These are phyloP conservation scores for Pholiota molesta DNA, from an alignment of 768 basidiomycete species.

Conservation along the genomic window DNA sequence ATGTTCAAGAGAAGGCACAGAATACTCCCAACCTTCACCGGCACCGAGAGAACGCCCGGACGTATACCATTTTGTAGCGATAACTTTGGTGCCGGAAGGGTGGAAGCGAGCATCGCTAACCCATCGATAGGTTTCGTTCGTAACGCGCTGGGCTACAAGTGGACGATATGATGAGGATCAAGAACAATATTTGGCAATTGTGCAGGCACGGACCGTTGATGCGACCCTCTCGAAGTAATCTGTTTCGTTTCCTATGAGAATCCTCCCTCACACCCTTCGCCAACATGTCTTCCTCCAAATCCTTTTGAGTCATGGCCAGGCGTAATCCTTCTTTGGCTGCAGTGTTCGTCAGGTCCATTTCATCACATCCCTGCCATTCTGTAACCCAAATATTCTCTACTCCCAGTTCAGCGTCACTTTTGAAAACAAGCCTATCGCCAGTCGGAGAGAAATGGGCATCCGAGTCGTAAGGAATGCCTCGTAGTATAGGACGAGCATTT, in stretches of 20 bases:
- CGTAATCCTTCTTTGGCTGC: conserved; percentile 30
- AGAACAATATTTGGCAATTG: background rate
- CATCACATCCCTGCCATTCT: conserved; percentile 66
- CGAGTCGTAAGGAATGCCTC: conserved; percentile 69
- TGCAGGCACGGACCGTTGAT: conserved; percentile 31
- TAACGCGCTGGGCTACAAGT: conserved; percentile 48
- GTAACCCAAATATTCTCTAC: conserved; percentile 77
- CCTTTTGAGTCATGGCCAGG: conserved; percentile 37
- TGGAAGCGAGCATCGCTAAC: conserved; percentile 74
- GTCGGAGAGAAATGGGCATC: conserved; percentile 75
- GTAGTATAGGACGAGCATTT: conserved; percentile 59
- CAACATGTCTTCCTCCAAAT: conserved; percentile 49
- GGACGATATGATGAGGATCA: too few species aligned
- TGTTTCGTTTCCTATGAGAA: conserved; percentile 42
- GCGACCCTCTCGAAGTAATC: conserved; percentile 64
- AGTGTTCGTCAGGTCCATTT: conserved; percentile 50
- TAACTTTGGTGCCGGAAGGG: conserved; percentile 58
- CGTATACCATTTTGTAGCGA: conserved; percentile 84
- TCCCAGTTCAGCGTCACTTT: conserved; percentile 73
- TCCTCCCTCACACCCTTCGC: conserved; percentile 56
- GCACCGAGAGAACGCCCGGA: conserved; percentile 65
- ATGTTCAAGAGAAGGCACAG: conserved; percentile 46
- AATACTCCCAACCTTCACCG: conserved; percentile 75
- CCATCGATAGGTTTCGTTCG: conserved; percentile 77
- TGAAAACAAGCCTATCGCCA: conserved; percentile 66